Percentiles rank a stretch among this genome's conserved stretches.
Evolutionary conservation across 345 rosid genomes (phyloP).

Genomic region (Orychophragmus violaceus): DNA sequence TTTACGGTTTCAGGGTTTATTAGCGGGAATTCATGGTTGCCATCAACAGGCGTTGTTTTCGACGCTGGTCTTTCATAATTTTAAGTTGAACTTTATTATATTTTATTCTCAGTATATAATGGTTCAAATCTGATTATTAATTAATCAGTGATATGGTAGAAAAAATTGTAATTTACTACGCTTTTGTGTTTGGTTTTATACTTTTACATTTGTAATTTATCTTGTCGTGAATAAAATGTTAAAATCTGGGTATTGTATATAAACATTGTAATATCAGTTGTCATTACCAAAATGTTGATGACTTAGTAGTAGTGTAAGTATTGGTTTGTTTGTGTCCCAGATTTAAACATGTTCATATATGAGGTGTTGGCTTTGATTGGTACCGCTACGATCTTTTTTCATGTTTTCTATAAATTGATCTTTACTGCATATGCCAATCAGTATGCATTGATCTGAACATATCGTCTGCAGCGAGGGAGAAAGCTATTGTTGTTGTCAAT

Average conservation of each 20-base stretch:
- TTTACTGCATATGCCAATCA: no score
- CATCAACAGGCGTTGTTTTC: constrained; percentile 31
- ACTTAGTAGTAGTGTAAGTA: no score
- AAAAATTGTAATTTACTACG: background rate
- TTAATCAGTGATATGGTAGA: background rate
- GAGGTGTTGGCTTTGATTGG: no score
- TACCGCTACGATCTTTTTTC: no score
- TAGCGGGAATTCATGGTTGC: constrained; percentile 25
- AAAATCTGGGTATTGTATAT: background rate
- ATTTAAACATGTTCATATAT: no score
- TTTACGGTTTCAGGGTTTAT: constrained; percentile 30
- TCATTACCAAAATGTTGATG: no score
- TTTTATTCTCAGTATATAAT: background rate
- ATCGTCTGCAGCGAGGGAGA: constrained; percentile 79
- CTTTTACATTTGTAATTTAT: background rate
- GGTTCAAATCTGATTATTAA: background rate
- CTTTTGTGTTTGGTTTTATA: background rate
- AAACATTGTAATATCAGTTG: background rate
- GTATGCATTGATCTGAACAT: no score
- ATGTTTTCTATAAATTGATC: no score
- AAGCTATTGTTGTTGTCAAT: constrained; percentile 86
- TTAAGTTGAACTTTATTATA: background rate
- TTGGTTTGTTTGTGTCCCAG: no score
- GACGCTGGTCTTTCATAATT: constrained; percentile 20
- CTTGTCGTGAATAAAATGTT: constrained; percentile 10